These are phyloP conservation scores for Aspergillus sp. DNA, from an alignment of 2,329 filamentous ascomycete genomes.

Conservation along the genomic window DNA sequence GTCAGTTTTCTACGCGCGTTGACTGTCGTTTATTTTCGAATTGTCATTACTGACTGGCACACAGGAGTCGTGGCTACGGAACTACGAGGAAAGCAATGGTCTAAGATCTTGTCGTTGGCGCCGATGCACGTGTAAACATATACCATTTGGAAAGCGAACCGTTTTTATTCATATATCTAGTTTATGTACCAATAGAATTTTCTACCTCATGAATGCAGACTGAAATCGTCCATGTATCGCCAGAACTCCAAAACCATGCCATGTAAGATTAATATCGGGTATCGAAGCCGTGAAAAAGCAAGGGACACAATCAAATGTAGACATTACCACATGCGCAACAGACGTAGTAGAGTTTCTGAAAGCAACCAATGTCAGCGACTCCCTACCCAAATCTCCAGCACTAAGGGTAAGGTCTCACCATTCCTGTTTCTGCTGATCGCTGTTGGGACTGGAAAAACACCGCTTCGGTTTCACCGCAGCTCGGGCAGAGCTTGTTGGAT, in stretches of 20 bases:
- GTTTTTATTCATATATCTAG: conserved; percentile 17
- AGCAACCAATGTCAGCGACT: conserved; percentile 11
- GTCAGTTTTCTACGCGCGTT: conserved; percentile 34
- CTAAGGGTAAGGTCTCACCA: conserved; percentile 60
- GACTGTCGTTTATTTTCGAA: background rate
- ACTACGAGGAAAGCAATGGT: conserved; percentile 90
- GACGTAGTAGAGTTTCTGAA: conserved; percentile 84
- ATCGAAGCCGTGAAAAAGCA: conserved; percentile 20
- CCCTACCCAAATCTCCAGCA: background rate
- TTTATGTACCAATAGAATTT: conserved; percentile 28
- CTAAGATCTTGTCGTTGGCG: conserved; percentile 94
- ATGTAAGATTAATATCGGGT: conserved; percentile 19
- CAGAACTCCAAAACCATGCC: conserved; percentile 12
- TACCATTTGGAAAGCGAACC: conserved; percentile 26
- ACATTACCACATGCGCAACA: conserved; percentile 92
- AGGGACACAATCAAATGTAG: conserved; percentile 46
- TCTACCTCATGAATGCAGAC: background rate
- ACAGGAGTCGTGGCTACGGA: conserved; percentile 81
- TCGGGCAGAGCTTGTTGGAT: conserved; percentile 78
- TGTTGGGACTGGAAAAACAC: conserved; percentile 99
- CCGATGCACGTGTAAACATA: conserved; percentile 66
- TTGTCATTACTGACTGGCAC: conserved; percentile 14
- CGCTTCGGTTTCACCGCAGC: conserved; percentile 80
- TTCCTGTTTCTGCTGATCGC: conserved; percentile 92
- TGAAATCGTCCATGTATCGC: background rate